Percentiles rank a stretch among this genome's conserved stretches.
phyloP scores from a whole-genome alignment of 345 rosid species.

The Mercurialis annua region DNA sequence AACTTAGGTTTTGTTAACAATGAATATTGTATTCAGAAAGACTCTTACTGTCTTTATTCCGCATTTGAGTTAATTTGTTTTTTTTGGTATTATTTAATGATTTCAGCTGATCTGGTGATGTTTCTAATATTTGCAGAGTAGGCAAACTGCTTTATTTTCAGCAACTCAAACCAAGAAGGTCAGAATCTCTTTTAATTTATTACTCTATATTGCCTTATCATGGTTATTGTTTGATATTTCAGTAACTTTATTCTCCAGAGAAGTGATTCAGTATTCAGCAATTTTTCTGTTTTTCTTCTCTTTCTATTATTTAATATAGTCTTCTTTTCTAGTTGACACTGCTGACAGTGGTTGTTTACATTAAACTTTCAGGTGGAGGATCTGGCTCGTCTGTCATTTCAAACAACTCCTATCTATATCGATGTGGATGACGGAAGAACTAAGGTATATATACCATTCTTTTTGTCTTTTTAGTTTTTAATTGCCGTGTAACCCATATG shows the following conservation, averaged over 20 bases:
- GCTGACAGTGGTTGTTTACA: neutral
- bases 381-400: conserved; percentile 88
- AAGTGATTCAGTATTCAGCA: neutral
- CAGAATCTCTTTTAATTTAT: neutral
- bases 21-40: neutral
- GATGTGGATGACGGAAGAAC: conserved; percentile 94
- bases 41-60: neutral
- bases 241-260: neutral
- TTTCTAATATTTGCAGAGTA: conserved; percentile 49
- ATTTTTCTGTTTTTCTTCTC: too few species aligned
- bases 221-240: neutral
- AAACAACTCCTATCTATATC: conserved; percentile 74
- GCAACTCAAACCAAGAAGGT: conserved; percentile 98
- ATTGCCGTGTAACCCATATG: neutral
- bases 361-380: conserved; percentile 68
- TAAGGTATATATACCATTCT: conserved; percentile 46
- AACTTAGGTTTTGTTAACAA: neutral
- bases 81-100: neutral
- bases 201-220: neutral
- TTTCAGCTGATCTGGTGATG: conserved; percentile 33
- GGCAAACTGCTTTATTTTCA: conserved; percentile 96
- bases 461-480: neutral
- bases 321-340: neutral
- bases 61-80: neutral
- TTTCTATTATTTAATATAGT: conserved; percentile 6